Evolutionary conservation across 2,329 filamentous ascomycete species (phyloP).

Genomic region (Botryotinia narcissicola): DNA sequence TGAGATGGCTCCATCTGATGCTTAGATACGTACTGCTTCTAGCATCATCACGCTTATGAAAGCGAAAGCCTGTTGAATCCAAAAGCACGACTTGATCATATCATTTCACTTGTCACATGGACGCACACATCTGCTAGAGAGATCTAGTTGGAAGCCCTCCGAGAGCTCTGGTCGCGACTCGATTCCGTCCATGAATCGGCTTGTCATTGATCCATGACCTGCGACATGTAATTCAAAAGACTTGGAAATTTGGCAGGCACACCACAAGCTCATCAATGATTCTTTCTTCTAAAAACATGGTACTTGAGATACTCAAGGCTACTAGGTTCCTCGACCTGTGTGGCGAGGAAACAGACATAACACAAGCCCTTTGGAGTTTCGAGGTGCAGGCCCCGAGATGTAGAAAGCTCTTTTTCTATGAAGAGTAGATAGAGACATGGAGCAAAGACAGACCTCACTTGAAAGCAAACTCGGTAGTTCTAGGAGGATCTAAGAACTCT

Average conservation of each 20-base stretch:
- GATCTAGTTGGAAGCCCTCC: neutral
- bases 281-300: accelerated
- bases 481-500: neutral
- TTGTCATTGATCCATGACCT: neutral
- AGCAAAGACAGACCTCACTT: neutral
- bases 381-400: neutral
- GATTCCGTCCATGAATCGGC: neutral
- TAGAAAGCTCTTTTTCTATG: too few relatives aligned
- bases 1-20: neutral
- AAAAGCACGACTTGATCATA: neutral
- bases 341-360: neutral
- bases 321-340: neutral
- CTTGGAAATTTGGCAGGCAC: neutral
- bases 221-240: neutral
- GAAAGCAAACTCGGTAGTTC: neutral
- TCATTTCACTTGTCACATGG: neutral
- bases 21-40: neutral
- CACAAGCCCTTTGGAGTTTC: neutral
- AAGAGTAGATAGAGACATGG: too few relatives aligned
- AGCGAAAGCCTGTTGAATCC: neutral
- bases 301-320: neutral
- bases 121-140: neutral
- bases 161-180: accelerated
- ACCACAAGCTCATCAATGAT: accelerated
- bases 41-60: neutral